phyloP scores from a whole-genome alignment of 257 asterid species.

The Solanum okadae region DNA sequence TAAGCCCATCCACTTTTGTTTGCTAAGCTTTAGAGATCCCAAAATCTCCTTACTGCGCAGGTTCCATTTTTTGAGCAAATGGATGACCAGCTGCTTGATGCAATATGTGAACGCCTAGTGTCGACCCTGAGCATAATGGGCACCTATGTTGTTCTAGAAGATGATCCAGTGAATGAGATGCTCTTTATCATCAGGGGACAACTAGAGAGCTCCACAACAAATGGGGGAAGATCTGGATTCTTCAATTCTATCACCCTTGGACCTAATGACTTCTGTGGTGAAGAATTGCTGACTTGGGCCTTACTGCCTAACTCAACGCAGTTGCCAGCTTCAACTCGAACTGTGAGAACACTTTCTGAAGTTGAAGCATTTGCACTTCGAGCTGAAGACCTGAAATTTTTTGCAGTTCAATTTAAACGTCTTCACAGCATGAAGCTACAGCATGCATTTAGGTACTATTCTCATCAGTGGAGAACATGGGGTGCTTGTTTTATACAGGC shows the following conservation, averaged over 20 bases:
- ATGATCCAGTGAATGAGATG: slow-evolving; percentile 88
- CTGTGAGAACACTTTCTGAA: slow-evolving; percentile 68
- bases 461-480: slow-evolving; percentile 98
- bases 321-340: slow-evolving; percentile 76
- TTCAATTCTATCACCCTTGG: slow-evolving; percentile 73
- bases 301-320: slow-evolving; percentile 63
- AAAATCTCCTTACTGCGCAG: slow-evolving; percentile 18
- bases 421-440: slow-evolving; percentile 90
- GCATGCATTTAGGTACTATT: slow-evolving; percentile 82
- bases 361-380: slow-evolving; percentile 86
- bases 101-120: slow-evolving; percentile 77
- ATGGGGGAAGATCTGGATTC: slow-evolving; percentile 87
- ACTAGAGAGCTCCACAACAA: slow-evolving; percentile 82
- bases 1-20: neutral
- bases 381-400: slow-evolving; percentile 87
- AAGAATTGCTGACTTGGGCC: slow-evolving; percentile 94
- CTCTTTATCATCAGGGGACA: slow-evolving; percentile 80
- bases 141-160: slow-evolving; percentile 66
- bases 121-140: slow-evolving; percentile 68
- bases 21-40: neutral
- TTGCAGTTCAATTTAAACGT: slow-evolving; percentile 71
- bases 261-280: slow-evolving; percentile 89
- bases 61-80: slow-evolving; percentile 88
- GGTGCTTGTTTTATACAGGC: slow-evolving; percentile 67
- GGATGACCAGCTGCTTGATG: slow-evolving; percentile 89